Evolutionary conservation across 352 stramenopile species (phyloP).

Genomic region (Phytophthora rubi): DNA sequence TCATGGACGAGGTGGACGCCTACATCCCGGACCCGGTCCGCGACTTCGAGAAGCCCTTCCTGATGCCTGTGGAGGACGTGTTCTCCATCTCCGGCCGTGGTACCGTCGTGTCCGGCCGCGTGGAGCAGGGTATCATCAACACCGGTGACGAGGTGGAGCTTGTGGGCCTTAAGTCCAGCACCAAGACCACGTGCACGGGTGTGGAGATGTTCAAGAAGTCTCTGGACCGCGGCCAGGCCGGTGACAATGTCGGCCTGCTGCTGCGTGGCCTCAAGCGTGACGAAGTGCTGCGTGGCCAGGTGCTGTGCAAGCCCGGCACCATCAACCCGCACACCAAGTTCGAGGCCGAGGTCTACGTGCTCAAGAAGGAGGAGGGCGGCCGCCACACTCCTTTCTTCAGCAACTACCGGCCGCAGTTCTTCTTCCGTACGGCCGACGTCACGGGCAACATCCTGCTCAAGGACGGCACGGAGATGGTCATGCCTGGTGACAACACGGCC

Average conservation of each 20-base stretch:
- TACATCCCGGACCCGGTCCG: slow-evolving; percentile 90
- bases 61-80: slow-evolving; percentile 97
- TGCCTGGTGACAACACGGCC: slow-evolving; percentile 96
- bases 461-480: slow-evolving; percentile 92
- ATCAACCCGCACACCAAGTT: slow-evolving; percentile 93
- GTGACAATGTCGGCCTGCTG: slow-evolving; percentile 96
- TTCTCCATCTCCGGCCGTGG: slow-evolving; percentile 97
- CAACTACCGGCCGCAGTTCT: slow-evolving; percentile 98
- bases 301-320: slow-evolving; percentile 89
- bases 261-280: slow-evolving; percentile 95
- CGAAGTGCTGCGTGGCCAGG: slow-evolving; percentile 92
- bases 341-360: slow-evolving; percentile 95
- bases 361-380: slow-evolving; percentile 97
- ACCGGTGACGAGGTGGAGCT: slow-evolving; percentile 60
- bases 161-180: slow-evolving; percentile 46
- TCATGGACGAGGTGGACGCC: slow-evolving; percentile 92
- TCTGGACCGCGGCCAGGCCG: slow-evolving; percentile 93
- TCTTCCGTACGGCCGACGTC: slow-evolving; percentile 96
- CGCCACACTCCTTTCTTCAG: slow-evolving; percentile 97
- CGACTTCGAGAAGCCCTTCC: slow-evolving; percentile 96
- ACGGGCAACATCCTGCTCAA: slow-evolving; percentile 92
- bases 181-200: slow-evolving; percentile 75
- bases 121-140: slow-evolving; percentile 92
- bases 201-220: slow-evolving; percentile 99
- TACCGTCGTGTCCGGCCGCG: slow-evolving; percentile 96